phyloP scores from a whole-genome alignment of 2,329 filamentous ascomycete species.

The Stachybotrys echinatus region DNA sequence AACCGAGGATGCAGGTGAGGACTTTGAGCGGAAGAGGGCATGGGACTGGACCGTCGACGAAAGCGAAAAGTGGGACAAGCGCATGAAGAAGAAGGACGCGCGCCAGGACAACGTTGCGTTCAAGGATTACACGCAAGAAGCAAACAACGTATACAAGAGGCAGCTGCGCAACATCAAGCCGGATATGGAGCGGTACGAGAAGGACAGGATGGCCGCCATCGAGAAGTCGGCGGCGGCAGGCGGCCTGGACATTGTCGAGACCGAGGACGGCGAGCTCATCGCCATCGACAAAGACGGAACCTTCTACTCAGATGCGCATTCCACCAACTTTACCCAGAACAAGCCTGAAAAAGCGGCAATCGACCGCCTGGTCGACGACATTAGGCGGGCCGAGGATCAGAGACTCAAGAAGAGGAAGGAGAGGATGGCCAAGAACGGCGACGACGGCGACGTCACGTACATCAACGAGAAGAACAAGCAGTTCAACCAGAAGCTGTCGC shows the following conservation, averaged over 20 bases:
- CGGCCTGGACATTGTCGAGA: slow-evolving; percentile 89
- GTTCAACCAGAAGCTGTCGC: slow-evolving; percentile 94
- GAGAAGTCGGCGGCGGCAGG: slow-evolving; percentile 80
- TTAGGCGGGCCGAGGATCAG: slow-evolving; percentile 83
- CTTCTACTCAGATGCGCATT: slow-evolving; percentile 86
- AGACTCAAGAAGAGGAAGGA: slow-evolving; percentile 82
- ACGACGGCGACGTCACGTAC: slow-evolving; percentile 90
- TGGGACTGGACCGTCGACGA: slow-evolving; percentile 99
- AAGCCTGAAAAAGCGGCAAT: slow-evolving; percentile 83
- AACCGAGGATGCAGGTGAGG: slow-evolving; percentile 75
- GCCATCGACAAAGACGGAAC: slow-evolving; percentile 87
- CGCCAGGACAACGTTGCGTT: slow-evolving; percentile 85
- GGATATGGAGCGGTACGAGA: slow-evolving; percentile 79
- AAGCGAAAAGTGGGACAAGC: slow-evolving; percentile 87
- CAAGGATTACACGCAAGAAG: slow-evolving; percentile 81
- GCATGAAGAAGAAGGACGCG: slow-evolving; percentile 77
- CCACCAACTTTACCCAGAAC: slow-evolving; percentile 74
- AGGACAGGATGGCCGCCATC: slow-evolving; percentile 78
- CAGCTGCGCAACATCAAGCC: slow-evolving; percentile 74
- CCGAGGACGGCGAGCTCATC: slow-evolving; percentile 88
- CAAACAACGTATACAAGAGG: slow-evolving; percentile 88
- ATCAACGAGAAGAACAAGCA: slow-evolving; percentile 99
- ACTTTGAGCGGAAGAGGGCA: slow-evolving; percentile 95
- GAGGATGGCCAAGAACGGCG: slow-evolving; percentile 69
- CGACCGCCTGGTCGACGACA: slow-evolving; percentile 79